Base-by-base conservation (phyloP, 2,329 filamentous ascomycete species). In the Exophiala alcalophila region DNA sequence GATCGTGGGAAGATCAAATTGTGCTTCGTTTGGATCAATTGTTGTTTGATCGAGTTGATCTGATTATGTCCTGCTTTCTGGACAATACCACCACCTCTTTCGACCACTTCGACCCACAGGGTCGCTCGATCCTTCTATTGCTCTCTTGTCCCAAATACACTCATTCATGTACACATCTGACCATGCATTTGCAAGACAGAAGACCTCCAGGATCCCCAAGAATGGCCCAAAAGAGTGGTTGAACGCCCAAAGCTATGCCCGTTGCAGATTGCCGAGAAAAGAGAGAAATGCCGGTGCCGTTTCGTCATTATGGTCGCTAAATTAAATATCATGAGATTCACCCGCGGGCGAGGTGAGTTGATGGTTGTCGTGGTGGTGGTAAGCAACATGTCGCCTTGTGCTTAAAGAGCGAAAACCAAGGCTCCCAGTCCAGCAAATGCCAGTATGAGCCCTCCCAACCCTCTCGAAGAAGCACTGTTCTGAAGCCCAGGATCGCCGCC, bases 401-500 rank as follows among this genome's bases (percentile, higher is more conserved):
- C 12, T 49, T 32, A 52, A 36, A 46, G 30, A 10, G 45, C 40
- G 30, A 52, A 46, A 20, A 52, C 26, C 12, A 29, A 40, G 11
- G 30, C 42, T 32, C 41, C 44, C 9, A 52, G 24, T 2, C 32
- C 37, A 19, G 38, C 40, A 12, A 46, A 23, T 3, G 36, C 28
- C 16, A 47, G 25, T 10, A 40, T n/a, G 19, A 44, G 16, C 31
- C 37, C 30, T 23, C 33, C 39, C 9, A 57, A 50, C 11, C 57
- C 55, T 11, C 61, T 47, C 9, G 59, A 55, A 2, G 61, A 60
- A 9, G 54, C 61, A 36, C 58, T 63, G 9, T 65, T 66, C 47
- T 71, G 68, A 46, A 72, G 56, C 24, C 64, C 59, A 5, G 69
- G 66, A 4, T 59, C 50, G 3, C 53, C 51, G 1, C 55, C 49